Evolutionary conservation across 2,329 filamentous ascomycete species (phyloP), one percentile per base, ranked within the genome.

Genomic region (Acephala macrosclerotiorum): DNA sequence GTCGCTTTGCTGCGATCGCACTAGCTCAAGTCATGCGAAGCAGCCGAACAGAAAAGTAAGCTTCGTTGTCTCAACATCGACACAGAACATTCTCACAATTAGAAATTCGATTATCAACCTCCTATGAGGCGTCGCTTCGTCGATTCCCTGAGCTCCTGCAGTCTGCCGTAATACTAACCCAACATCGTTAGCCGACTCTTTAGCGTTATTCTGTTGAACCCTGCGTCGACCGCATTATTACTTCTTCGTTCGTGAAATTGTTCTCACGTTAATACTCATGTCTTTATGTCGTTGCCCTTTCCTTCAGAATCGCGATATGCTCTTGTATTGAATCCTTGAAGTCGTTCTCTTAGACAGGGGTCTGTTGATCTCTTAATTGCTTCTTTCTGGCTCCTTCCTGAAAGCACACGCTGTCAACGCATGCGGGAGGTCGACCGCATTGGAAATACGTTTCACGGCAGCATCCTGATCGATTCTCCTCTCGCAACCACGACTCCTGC

Each of bases 1-100:
- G 69, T 77, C 74, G 74, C 74, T 70, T 68, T 64, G 65, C 25
- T 29, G 14, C 26, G 25, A n/a, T 29, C 12, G 22, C 25, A n/a
- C 49, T 53, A 53, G 11, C 47, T 60, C 49, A 66, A 25, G 26
- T 63, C 56, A 63, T 66, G 22, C 29, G 60, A 57, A 11, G 29
- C 26, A 20, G 25, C 38, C 42, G 14, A 22, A 47, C 58, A 20
- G 25, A 29, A 33, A 53, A 29, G 49, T 22, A 20, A 49, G 26
- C 11, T 35, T 57, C 4, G 42, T 25, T 42, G 60, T 58, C 57
- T 55, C 47, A 60, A 61, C 51, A 51, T 58, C 18, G 53, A 36
- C 26, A 20, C 36, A n/a, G 49, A 18, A 18, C 11, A 57, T 40
- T 33, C 35, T 38, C 12, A 36, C 25, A 47, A 36, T 35, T 35